Conservation (phyloP, 169 alveolate species). For the Amoebophrya sp. region DNA sequence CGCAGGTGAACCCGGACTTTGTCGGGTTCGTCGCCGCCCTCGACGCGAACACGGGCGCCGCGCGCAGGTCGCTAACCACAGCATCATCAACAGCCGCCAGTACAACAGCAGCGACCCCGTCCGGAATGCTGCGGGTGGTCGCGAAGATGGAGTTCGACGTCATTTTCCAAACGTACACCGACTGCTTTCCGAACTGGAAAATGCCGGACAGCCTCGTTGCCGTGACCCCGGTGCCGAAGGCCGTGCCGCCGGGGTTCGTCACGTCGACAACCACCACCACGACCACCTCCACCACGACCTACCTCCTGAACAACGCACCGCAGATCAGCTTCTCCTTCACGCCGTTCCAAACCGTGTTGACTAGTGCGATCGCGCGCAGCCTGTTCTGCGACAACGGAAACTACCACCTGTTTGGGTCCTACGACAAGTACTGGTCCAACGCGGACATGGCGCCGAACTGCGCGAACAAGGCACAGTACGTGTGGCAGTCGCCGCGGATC, state of each 20-base stretch:
- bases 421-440: neutral
- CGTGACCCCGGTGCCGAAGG: neutral
- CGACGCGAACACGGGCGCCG: too few relatives aligned
- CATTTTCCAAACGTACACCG: neutral
- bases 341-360: neutral
- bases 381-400: constrained; percentile 20
- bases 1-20: too few relatives aligned
- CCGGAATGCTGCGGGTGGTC: neutral
- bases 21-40: too few relatives aligned
- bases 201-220: neutral
- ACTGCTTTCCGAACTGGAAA: neutral
- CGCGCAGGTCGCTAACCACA: too few relatives aligned
- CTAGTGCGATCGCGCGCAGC: neutral
- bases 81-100: too few relatives aligned
- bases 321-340: neutral
- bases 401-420: neutral
- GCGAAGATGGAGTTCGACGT: neutral
- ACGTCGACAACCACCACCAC: neutral
- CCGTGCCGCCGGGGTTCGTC: neutral
- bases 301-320: neutral
- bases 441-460: neutral
- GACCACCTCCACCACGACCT: neutral
- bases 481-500: constrained; percentile 1
- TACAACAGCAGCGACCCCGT: too few relatives aligned
- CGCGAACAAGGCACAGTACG: neutral